Evolutionary conservation across 2,329 filamentous ascomycete genomes (phyloP).

Genomic region (Aspergillus persii): DNA sequence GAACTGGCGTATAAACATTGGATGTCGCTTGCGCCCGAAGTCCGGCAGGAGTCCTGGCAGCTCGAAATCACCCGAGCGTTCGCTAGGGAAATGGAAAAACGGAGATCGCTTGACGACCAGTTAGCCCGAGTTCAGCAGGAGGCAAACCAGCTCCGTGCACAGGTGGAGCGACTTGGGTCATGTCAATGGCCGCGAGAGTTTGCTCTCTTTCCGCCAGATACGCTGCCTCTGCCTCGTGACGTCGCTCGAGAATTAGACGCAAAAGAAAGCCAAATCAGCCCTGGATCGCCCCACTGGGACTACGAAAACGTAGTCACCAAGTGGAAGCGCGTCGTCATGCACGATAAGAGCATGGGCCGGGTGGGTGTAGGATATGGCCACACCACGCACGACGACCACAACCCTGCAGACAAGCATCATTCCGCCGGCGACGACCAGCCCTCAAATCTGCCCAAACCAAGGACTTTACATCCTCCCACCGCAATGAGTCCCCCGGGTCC

Average conservation of each 20-base stretch:
- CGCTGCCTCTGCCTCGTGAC: constrained; percentile 39
- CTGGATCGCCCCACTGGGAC: constrained; percentile 44
- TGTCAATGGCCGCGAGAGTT: constrained; percentile 52
- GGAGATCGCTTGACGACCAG: constrained; percentile 42
- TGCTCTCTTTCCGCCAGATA: constrained; percentile 47
- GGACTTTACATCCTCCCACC: constrained; percentile 15
- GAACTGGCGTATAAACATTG: constrained; percentile 76
- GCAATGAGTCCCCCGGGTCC: constrained; percentile 26
- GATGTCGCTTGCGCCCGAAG: constrained; percentile 60
- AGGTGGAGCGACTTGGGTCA: constrained; percentile 45
- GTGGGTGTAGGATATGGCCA: constrained; percentile 30
- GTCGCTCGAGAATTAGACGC: constrained; percentile 38
- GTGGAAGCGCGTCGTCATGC: constrained; percentile 49
- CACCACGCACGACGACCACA: constrained; percentile 17
- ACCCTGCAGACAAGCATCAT: constrained; percentile 9
- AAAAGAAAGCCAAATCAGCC: constrained; percentile 34
- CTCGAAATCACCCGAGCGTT: constrained; percentile 49
- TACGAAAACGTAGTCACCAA: constrained; percentile 49
- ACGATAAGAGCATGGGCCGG: constrained; percentile 43
- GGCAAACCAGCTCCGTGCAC: constrained; percentile 47
- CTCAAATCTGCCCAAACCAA: constrained; percentile 3
- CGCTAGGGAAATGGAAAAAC: constrained; percentile 44
- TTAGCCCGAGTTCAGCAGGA: constrained; percentile 48
- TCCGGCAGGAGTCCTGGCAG: constrained; percentile 49
- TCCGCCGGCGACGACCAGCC: constrained; percentile 9